Evolutionary conservation across 1,284 basidiomycete species (phyloP).

Genomic region (Xerocomus amazonicus): DNA sequence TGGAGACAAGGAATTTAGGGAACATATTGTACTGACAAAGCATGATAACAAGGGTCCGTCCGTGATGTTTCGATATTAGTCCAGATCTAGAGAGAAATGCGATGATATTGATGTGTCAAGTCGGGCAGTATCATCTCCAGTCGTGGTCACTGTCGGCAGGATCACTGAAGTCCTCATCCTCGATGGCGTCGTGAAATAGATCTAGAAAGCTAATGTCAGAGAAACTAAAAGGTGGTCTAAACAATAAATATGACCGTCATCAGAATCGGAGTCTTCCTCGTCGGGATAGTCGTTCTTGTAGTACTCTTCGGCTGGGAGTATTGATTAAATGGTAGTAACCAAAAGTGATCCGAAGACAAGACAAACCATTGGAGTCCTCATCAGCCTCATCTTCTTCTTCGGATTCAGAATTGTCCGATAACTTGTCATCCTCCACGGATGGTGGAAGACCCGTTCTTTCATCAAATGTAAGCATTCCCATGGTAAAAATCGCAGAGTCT

Average conservation of each 20-base stretch:
- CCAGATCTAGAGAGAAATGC: conserved; percentile 22
- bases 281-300: conserved; percentile 82
- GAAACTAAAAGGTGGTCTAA: neutral
- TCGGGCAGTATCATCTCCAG: conserved; percentile 26
- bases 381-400: conserved; percentile 73
- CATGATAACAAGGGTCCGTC: conserved; percentile 15
- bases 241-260: conserved; percentile 38
- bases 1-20: conserved; percentile 7
- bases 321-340: too few relatives aligned
- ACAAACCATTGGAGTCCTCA: conserved; percentile 74
- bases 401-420: conserved; percentile 51
- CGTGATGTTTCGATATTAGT: conserved; percentile 21
- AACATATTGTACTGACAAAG: conserved; percentile 18
- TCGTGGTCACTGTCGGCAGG: conserved; percentile 22
- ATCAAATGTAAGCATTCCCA: conserved; percentile 6
- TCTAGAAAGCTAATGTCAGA: conserved; percentile 17
- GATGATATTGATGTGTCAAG: conserved; percentile 16
- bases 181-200: conserved; percentile 25
- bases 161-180: conserved; percentile 24
- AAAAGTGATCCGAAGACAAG: neutral
- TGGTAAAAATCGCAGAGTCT: neutral
- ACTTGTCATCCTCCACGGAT: conserved; percentile 43
- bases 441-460: conserved; percentile 62
- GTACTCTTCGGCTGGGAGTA: conserved; percentile 62
- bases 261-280: conserved; percentile 51